A percentile compares a stretch with the other conserved stretches of the same genome.
Evolutionary conservation across 2,329 filamentous ascomycete species (phyloP).

Genomic region (Exophiala sp.): DNA sequence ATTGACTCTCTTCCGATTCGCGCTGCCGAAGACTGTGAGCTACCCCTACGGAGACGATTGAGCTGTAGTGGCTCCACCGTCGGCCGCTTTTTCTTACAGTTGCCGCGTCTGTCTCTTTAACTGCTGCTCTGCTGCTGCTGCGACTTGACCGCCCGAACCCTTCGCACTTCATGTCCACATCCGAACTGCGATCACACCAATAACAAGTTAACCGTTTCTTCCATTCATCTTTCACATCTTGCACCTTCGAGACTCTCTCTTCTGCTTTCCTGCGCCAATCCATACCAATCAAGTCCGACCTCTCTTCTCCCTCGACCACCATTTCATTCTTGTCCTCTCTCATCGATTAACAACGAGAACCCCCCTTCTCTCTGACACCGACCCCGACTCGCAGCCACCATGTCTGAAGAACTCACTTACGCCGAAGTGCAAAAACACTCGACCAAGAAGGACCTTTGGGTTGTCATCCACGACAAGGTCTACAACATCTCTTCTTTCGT

Average conservation of each 20-base stretch:
- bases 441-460: slow-evolving; percentile 84
- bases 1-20: slow-evolving; percentile 24
- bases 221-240: not conserved
- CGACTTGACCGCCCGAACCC: not conserved
- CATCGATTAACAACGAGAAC: not conserved
- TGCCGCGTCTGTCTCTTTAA: too few relatives aligned
- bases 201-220: not conserved
- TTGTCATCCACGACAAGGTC: slow-evolving; percentile 94
- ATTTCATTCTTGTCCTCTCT: not conserved
- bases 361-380: too few relatives aligned
- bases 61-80: not conserved
- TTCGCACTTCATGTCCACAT: not conserved
- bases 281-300: not conserved
- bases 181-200: not conserved
- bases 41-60: not conserved
- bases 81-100: too few relatives aligned
- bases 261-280: not conserved
- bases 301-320: not conserved
- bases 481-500: slow-evolving; percentile 86
- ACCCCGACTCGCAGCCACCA: slow-evolving; percentile 33
- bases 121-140: not conserved
- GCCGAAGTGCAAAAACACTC: slow-evolving; percentile 78
- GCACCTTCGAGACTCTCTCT: not conserved
- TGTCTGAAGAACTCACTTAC: slow-evolving; percentile 62
- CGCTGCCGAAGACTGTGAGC: slow-evolving; percentile 10